Percentiles rank a stretch among this genome's conserved stretches.
These are phyloP conservation scores for Stereocaulon alpinum DNA, from an alignment of 495 filamentous ascomycete genomes.

Conservation along the genomic window DNA sequence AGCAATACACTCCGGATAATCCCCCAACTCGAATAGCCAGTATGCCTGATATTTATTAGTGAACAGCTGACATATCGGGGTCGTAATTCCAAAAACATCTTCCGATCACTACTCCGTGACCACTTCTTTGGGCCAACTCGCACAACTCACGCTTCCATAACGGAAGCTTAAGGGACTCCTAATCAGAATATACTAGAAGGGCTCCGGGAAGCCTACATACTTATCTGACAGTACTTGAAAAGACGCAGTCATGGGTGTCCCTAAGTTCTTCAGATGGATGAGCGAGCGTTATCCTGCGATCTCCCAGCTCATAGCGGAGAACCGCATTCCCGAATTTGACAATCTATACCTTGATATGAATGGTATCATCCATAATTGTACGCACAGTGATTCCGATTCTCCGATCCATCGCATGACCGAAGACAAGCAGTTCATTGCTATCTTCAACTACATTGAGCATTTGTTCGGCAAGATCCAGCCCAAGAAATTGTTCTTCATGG, in stretches of 20 bases:
- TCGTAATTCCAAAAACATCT: too few relatives aligned
- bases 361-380: constrained; percentile 99
- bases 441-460: constrained; percentile 99
- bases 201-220: background rate
- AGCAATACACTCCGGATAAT: too few relatives aligned
- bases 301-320: constrained; percentile 97
- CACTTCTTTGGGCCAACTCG: too few relatives aligned
- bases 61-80: too few relatives aligned
- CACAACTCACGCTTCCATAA: too few relatives aligned
- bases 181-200: too few relatives aligned
- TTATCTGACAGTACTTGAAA: background rate
- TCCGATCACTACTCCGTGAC: too few relatives aligned
- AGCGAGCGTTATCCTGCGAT: constrained; percentile 98
- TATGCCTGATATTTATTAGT: background rate
- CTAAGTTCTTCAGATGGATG: constrained; percentile 78
- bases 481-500: constrained; percentile 98
- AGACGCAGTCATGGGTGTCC: constrained; percentile 62
- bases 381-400: constrained; percentile 87
- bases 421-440: constrained; percentile 98
- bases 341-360: constrained; percentile 99
- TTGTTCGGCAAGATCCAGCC: constrained; percentile 98
- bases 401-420: constrained; percentile 88
- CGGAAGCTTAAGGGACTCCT: too few relatives aligned
- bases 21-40: background rate
- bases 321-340: constrained; percentile 98